Base-by-base conservation (phyloP, 352 stramenopile species). In the Phytopythium delawarense region DNA sequence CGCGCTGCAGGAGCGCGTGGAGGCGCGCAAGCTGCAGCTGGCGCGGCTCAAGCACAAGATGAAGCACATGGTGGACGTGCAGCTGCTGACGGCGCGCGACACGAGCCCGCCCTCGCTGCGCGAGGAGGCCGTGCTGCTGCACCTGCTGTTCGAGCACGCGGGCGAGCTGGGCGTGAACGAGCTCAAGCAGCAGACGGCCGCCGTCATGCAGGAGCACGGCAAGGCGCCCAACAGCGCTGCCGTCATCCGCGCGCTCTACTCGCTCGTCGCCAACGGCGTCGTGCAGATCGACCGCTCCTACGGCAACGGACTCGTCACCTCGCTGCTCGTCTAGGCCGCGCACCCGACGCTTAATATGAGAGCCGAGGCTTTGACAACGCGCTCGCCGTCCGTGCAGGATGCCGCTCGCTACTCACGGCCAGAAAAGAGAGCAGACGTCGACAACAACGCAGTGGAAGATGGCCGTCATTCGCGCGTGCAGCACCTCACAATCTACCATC, bases 261-360 rank as follows among this genome's bases (percentile, higher is more conserved):
- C 79, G 42, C 66, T 91, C 4, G 77, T 91, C 15, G 81, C 75
- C 32, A 87, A 84, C 44, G 77, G 78, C n/a, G 66, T 87, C 7
- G 79, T 91, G 63, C 81, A 89, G 60, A 87, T 89, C 57, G 81
- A 91, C 60, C 71, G 81, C 12, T 87, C 77, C 4, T 83, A 79
- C 52, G 76, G 77, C 32, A 82, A 84, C 46, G 81, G 81, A 1
- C 71, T 91, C 25, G 79, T 89, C 30, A 91, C 81, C 7, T 87
- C 72, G 9, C 59, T 91, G 20, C 65, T 91, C 32, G 70, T 91
- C 11, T 91, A 70, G 62, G 32, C 37, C 20, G 21, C 42, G 9
- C 42, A 16, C 15, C 37, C 37, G 4, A 40, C 11, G 37, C 4
- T 44, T 20, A 44, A 44, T 44, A 44, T 44, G 15, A 42, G 18